Percentiles rank a stretch among this genome's conserved stretches.
Conservation (phyloP, 768 basidiomycete species). For the Hydnomerulius pinastri region DNA sequence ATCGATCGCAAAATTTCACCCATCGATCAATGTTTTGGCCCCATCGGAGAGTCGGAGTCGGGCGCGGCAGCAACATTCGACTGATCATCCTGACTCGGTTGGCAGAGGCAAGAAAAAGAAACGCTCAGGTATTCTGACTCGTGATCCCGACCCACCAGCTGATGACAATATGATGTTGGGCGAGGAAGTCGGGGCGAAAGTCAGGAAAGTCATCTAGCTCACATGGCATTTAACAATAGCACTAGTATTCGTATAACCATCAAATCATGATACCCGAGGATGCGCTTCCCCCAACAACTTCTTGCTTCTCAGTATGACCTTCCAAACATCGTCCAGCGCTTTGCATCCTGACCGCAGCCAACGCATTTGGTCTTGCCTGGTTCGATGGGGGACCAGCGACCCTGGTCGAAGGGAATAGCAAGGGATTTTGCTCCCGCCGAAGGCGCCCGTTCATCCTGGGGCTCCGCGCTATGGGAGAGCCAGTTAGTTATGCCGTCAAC, state of each 20-base stretch:
- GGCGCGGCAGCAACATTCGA: too few relatives aligned
- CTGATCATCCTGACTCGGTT: too few relatives aligned
- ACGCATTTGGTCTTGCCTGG: conserved; percentile 88
- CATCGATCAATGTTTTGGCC: too few relatives aligned
- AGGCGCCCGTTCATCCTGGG: conserved; percentile 91
- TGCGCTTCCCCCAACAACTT: neutral
- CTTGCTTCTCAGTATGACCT: conserved; percentile 63
- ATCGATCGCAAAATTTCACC: too few relatives aligned
- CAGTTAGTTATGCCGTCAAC: conserved; percentile 4
- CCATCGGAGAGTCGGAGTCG: too few relatives aligned
- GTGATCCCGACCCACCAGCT: too few relatives aligned
- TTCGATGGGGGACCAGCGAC: conserved; percentile 75
- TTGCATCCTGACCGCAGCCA: conserved; percentile 84
- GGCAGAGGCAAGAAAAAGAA: too few relatives aligned
- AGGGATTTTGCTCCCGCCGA: conserved; percentile 98
- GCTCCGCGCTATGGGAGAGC: conserved; percentile 61
- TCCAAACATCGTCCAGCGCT: conserved; percentile 97
- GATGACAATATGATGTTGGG: too few relatives aligned
- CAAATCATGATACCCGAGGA: conserved; percentile 1
- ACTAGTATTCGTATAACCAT: neutral
- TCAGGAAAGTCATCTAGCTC: too few relatives aligned
- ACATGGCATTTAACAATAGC: too few relatives aligned
- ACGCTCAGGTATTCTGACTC: too few relatives aligned
- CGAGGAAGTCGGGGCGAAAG: too few relatives aligned
- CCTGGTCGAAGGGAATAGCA: conserved; percentile 94